Evolutionary conservation across 805 yeast genomes (phyloP), one percentile per base, ranked within the genome.

Genomic region (Saturnispora dispora): DNA sequence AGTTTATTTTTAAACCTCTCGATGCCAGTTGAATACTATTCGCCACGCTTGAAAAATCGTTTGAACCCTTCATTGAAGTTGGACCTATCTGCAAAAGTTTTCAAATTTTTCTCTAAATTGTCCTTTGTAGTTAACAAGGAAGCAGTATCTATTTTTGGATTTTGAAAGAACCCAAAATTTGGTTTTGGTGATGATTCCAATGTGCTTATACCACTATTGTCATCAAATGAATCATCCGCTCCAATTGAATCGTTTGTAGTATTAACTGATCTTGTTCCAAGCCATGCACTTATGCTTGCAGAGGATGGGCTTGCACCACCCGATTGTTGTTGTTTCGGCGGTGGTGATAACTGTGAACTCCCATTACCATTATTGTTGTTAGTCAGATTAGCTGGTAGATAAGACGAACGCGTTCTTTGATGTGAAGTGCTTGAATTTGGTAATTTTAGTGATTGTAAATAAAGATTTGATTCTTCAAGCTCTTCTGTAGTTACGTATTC

Each of bases 21-120:
- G 13, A 35, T 17, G 41, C 23, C 18, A 23, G 15, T 10, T 15
- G 23, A 44, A 44, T 25, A 17, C 42, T 32, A 53, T 4, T 52
- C 52, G 13, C 52, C 58, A 56, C 66, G 68, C 52, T 75, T 71
- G 62, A 78, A 78, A 48, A 78, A 68, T 52, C 83, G 78, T 8
- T 88, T 86, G 53, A 84, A 74, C 55, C 82, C 83, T 60, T 83
- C 88, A 61, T 82, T 82, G 50, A 84, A 82, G 62, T 71, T 82
- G 25, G 81, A 81, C 52, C 79, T 79, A 53, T 83, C 88, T 17
- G 57, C 57, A 65, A 70, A 52, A 64, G 70, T 76, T 71, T 60
- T 76, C 57, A 65, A 70, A 68, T 66, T 74, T 65, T 63, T 77
- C 69, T 66, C 71, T 17, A 63, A 70, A 57, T 63, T 63, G 47